Evolutionary conservation across 1,284 basidiomycete species (phyloP).

Genomic region (Gomphus bonarii): DNA sequence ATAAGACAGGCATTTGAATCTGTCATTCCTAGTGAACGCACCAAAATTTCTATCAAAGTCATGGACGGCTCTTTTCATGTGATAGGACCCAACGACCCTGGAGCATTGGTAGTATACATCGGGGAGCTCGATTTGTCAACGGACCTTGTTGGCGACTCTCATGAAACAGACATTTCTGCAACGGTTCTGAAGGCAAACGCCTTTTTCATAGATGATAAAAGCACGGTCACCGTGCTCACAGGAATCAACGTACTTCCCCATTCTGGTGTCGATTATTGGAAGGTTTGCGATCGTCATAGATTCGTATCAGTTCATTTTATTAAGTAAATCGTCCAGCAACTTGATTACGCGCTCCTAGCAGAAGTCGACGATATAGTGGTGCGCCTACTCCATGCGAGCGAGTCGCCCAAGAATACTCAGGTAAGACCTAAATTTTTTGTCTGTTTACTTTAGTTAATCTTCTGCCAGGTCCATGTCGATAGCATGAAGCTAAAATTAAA

Average conservation of each 20-base stretch:
- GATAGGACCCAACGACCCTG: conserved; percentile 48
- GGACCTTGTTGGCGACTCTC: conserved; percentile 57
- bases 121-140: conserved; percentile 58
- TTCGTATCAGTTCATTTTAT: not conserved
- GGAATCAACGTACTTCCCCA: conserved; percentile 10
- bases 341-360: conserved; percentile 53
- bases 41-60: conserved; percentile 56
- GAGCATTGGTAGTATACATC: conserved; percentile 58
- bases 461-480: conserved; percentile 11
- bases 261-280: conserved; percentile 41
- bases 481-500: conserved; percentile 28
- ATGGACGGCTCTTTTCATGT: conserved; percentile 59
- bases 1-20: conserved; percentile 73
- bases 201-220: conserved; percentile 54
- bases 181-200: conserved; percentile 35
- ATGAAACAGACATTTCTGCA: conserved; percentile 43
- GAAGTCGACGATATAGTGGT: conserved; percentile 44
- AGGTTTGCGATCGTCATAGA: conserved; percentile 33
- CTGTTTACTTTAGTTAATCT: not conserved
- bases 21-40: conserved; percentile 86
- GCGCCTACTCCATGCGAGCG: conserved; percentile 24
- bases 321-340: conserved; percentile 16
- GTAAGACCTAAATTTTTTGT: conserved; percentile 24
- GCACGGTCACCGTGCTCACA: conserved; percentile 14
- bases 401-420: conserved; percentile 24